Evolutionary conservation across 1,284 basidiomycete genomes (phyloP).

Genomic region (Agroathelia rolfsii): DNA sequence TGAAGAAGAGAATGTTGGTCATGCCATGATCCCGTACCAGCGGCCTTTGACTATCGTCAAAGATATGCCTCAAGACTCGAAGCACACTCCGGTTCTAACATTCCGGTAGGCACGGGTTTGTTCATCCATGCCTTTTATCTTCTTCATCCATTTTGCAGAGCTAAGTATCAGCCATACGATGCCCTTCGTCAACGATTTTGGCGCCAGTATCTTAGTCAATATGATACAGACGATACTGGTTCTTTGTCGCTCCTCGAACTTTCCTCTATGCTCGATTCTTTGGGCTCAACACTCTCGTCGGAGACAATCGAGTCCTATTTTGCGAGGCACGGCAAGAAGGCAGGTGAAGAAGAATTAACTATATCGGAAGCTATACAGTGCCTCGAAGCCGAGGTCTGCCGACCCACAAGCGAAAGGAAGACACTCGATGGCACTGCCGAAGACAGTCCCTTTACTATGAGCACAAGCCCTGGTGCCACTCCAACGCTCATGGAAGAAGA

Average conservation of each 20-base stretch:
- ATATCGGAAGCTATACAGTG: conserved; percentile 73
- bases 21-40: conserved; percentile 63
- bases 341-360: conserved; percentile 65
- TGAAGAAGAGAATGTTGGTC: conserved; percentile 36
- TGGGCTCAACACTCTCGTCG: conserved; percentile 84
- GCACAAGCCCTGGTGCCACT: conserved; percentile 33
- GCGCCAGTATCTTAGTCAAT: conserved; percentile 84
- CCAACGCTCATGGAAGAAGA: conserved; percentile 33
- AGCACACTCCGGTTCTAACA: conserved; percentile 49
- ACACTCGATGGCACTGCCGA: conserved; percentile 31
- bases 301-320: conserved; percentile 81
- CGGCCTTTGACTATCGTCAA: conserved; percentile 44
- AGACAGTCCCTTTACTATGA: conserved; percentile 25
- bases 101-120: conserved; percentile 40
- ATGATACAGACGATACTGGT: conserved; percentile 83
- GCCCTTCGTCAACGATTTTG: conserved; percentile 88
- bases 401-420: conserved; percentile 64
- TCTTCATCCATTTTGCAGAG: conserved; percentile 34
- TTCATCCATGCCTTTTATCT: conserved; percentile 11
- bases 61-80: conserved; percentile 54
- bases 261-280: conserved; percentile 93
- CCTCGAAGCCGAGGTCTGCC: conserved; percentile 71
- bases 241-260: conserved; percentile 79
- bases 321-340: conserved; percentile 56
- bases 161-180: conserved; percentile 92